Percentiles rank a stretch among this genome's conserved stretches.
Conservation (phyloP, 1,284 basidiomycete genomes). For the Marasmius sp. region DNA sequence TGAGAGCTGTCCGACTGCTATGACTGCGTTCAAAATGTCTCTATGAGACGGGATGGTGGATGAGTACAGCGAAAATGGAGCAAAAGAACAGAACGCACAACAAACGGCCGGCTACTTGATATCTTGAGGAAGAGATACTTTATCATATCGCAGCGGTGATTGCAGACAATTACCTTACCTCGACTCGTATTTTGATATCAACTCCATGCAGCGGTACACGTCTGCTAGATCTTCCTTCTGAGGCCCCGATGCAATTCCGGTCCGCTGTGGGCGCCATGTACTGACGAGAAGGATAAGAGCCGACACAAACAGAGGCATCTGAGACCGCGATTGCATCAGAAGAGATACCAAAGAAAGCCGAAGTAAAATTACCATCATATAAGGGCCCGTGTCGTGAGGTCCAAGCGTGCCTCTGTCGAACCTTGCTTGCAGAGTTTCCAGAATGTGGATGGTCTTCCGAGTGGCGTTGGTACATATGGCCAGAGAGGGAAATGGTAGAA, state of each 20-base stretch:
- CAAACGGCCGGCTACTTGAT: not conserved
- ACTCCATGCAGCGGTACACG: not conserved
- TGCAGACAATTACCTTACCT: not conserved
- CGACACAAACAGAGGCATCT: not conserved
- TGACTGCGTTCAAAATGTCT: not conserved
- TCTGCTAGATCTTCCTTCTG: not conserved
- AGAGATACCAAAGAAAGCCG: not conserved
- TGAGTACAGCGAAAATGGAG: not conserved
- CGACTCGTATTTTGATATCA: not conserved
- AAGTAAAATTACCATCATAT: not conserved
- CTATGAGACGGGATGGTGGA: not conserved
- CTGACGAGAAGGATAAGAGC: not conserved
- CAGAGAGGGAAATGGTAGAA: conserved; percentile 39
- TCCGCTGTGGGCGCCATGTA: not conserved
- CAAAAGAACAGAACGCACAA: not conserved
- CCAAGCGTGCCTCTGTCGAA: not conserved
- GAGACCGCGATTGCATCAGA: not conserved
- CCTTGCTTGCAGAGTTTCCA: conserved; percentile 23
- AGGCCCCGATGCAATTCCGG: not conserved
- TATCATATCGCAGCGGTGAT: not conserved
- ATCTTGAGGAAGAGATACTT: not conserved
- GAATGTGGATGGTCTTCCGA: conserved; percentile 43
- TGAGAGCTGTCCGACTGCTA: not conserved
- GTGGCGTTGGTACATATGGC: conserved; percentile 54
- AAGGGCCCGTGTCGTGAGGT: not conserved